These are phyloP conservation scores for Leccinum solheimii DNA, from an alignment of 1,284 basidiomycete species.

Conservation along the genomic window DNA sequence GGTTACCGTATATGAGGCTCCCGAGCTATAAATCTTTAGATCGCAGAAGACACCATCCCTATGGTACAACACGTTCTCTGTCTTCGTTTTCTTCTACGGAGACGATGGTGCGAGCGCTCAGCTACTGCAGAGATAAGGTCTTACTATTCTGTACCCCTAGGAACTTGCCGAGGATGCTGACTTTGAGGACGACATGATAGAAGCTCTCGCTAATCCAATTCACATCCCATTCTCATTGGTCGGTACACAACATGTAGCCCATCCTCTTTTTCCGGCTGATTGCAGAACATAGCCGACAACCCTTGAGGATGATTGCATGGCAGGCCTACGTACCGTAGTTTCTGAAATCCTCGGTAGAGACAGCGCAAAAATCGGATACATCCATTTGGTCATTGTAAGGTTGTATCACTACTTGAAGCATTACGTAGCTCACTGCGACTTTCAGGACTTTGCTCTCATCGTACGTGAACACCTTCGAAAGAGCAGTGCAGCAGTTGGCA, in stretches of 20 bases:
- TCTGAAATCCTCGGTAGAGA: not conserved
- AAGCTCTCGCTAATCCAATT: not conserved
- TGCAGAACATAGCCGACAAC: not conserved
- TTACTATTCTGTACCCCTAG: not conserved
- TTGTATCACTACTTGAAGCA: not conserved
- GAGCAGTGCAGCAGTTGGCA: not conserved
- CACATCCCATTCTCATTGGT: not conserved
- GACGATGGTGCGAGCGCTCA: not conserved
- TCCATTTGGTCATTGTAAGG: not conserved
- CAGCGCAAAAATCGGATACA: not conserved
- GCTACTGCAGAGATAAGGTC: not conserved
- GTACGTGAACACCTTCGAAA: not conserved
- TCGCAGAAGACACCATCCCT: slow-evolving; percentile 18
- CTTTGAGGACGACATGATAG: not conserved
- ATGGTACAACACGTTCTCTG: not conserved
- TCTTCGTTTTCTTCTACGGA: not conserved
- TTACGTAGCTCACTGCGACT: not conserved
- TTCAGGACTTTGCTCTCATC: not conserved
- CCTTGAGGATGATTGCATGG: not conserved
- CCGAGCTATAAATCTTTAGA: slow-evolving; percentile 24
- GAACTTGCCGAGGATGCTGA: not conserved
- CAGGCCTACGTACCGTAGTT: not conserved
- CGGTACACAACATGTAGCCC: not conserved
- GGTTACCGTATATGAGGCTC: slow-evolving; percentile 22
- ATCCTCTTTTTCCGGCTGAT: not conserved